These are phyloP conservation scores for Schwanniomyces pseudopolymorphus DNA, from an alignment of 805 yeast genomes.

Conservation along the genomic window DNA sequence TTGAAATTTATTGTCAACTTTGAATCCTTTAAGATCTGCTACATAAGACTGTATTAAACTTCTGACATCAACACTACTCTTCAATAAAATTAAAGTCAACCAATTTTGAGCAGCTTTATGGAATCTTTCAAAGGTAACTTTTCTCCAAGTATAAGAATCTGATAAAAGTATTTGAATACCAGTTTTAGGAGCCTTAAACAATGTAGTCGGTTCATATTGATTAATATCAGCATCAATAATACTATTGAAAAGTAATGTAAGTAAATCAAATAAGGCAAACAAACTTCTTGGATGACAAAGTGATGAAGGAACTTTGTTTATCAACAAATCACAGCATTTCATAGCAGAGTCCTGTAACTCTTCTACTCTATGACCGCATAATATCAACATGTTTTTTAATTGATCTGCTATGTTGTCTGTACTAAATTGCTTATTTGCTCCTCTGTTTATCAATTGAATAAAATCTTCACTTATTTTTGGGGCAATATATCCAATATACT, in stretches of 20 bases:
- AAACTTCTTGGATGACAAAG: slow-evolving; percentile 73
- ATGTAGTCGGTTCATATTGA: slow-evolving; percentile 81
- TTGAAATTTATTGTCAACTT: slow-evolving; percentile 40
- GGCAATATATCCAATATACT: slow-evolving; percentile 65
- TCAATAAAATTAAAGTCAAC: slow-evolving; percentile 57
- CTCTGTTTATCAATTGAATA: slow-evolving; percentile 49
- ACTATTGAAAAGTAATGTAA: slow-evolving; percentile 75
- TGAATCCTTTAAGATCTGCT: slow-evolving; percentile 39
- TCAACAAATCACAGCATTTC: slow-evolving; percentile 68
- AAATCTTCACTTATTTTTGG: slow-evolving; percentile 58
- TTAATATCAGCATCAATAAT: slow-evolving; percentile 80
- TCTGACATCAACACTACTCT: slow-evolving; percentile 72
- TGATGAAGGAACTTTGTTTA: slow-evolving; percentile 69
- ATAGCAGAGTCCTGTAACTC: slow-evolving; percentile 78
- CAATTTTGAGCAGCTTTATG: slow-evolving; percentile 62
- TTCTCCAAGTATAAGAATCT: slow-evolving; percentile 76
- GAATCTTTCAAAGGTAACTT: slow-evolving; percentile 59
- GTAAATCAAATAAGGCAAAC: slow-evolving; percentile 76
- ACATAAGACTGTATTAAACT: slow-evolving; percentile 78
- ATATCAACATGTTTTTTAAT: slow-evolving; percentile 61
- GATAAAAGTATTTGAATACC: slow-evolving; percentile 60
- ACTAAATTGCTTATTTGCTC: slow-evolving; percentile 55
- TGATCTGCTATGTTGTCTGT: slow-evolving; percentile 62
- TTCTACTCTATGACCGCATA: slow-evolving; percentile 76
- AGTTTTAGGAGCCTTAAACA: slow-evolving; percentile 47